A percentile compares a stretch with the other conserved stretches of the same genome.
These are phyloP conservation scores for Nicotiana knightiana DNA, from an alignment of 257 asterid species.

Conservation along the genomic window DNA sequence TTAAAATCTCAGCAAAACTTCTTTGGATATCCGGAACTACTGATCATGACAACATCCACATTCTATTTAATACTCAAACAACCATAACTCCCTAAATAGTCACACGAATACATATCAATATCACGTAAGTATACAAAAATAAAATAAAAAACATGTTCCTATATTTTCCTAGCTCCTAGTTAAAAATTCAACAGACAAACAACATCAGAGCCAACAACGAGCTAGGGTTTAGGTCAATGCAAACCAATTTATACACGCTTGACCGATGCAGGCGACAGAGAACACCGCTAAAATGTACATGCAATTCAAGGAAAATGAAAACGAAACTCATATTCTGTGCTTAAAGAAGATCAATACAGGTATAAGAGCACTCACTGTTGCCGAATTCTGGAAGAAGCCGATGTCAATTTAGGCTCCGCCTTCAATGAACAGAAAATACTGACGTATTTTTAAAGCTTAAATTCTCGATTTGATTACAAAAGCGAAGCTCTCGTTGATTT, in stretches of 20 bases:
- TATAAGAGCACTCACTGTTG: neutral
- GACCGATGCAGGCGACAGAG: neutral
- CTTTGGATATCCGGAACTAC: constrained; percentile 1
- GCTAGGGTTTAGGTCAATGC: neutral
- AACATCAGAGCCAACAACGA: neutral
- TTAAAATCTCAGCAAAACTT: neutral
- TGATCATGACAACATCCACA: neutral
- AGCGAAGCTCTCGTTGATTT: neutral
- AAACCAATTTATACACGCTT: neutral
- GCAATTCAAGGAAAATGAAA: neutral
- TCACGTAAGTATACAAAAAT: neutral
- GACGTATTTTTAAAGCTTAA: neutral
- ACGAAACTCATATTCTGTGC: neutral
- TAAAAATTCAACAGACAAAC: neutral
- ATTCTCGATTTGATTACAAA: neutral
- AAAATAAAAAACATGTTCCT: neutral
- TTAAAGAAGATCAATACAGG: neutral
- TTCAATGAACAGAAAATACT: neutral
- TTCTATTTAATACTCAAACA: neutral
- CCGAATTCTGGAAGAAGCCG: too few species aligned
- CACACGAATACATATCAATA: neutral
- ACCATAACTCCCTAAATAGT: neutral
- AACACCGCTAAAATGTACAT: neutral
- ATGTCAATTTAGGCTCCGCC: neutral
- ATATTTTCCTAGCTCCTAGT: neutral